phyloP scores from a whole-genome alignment of 345 rosid species.

The Cardamine occulta region DNA sequence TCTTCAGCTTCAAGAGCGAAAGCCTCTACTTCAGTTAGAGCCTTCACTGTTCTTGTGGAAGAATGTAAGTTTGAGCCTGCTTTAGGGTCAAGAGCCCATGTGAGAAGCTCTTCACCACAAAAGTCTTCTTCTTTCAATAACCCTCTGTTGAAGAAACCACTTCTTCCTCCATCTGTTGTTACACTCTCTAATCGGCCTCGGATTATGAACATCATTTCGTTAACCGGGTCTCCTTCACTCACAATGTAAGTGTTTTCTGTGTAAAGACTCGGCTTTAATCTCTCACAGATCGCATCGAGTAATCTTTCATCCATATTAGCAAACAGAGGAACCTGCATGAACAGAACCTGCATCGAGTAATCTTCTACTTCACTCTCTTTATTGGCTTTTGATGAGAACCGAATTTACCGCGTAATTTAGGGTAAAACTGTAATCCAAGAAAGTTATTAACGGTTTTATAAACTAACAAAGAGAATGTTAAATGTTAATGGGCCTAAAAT shows the following conservation, averaged over 20 bases:
- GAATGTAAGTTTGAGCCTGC: slow-evolving; percentile 75
- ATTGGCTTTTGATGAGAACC: background rate
- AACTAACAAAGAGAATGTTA: background rate
- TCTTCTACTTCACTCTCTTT: background rate
- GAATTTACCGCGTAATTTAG: slow-evolving; percentile 2
- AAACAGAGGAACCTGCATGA: slow-evolving; percentile 77
- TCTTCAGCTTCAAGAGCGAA: slow-evolving; percentile 89
- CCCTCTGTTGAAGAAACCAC: slow-evolving; percentile 84
- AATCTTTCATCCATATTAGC: slow-evolving; percentile 90
- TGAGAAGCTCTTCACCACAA: slow-evolving; percentile 90
- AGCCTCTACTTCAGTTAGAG: slow-evolving; percentile 83
- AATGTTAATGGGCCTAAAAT: background rate
- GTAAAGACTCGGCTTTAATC: slow-evolving; percentile 79
- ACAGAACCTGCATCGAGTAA: no score
- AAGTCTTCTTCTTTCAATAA: slow-evolving; percentile 73
- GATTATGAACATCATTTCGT: slow-evolving; percentile 89
- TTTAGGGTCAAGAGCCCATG: slow-evolving; percentile 96
- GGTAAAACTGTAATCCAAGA: background rate
- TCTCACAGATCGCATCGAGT: slow-evolving; percentile 85
- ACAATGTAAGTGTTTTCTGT: slow-evolving; percentile 75
- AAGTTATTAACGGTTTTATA: background rate
- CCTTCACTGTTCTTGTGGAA: slow-evolving; percentile 81
- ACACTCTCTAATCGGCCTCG: slow-evolving; percentile 86
- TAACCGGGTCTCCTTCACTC: slow-evolving; percentile 94
- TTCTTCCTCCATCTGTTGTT: slow-evolving; percentile 92